Conservation (phyloP, 2,329 filamentous ascomycete species). For the Cladophialophora psammophila region DNA sequence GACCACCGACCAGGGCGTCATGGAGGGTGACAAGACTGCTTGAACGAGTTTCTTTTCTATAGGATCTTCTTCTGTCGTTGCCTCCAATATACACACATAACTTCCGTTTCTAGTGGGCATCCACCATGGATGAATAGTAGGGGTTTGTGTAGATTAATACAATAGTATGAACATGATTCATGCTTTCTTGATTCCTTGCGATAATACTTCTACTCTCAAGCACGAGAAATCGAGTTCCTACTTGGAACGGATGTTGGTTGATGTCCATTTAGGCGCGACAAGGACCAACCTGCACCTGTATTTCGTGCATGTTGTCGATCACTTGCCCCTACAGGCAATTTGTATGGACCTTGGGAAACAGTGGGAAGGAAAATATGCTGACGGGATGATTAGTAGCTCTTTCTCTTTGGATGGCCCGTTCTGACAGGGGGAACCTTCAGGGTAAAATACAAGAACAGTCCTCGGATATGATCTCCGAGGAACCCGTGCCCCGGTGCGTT, state of each 20-base stretch:
- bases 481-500: neutral
- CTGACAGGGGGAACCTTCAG: neutral
- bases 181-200: neutral
- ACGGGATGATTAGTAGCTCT: conserved; percentile 9
- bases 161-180: conserved; percentile 4
- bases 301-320: conserved; percentile 1
- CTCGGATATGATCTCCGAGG: conserved; percentile 14
- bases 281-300: neutral
- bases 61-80: conserved; percentile 3
- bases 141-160: conserved; percentile 18
- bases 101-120: conserved; percentile 3
- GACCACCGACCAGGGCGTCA: conserved; percentile 41
- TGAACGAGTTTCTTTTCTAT: neutral
- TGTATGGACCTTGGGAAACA: neutral
- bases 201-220: neutral
- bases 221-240: neutral
- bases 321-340: neutral
- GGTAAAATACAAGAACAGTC: neutral
- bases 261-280: conserved; percentile 1
- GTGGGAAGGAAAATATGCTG: neutral
- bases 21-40: conserved; percentile 19
- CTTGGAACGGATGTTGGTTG: neutral
- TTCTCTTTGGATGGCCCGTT: neutral
- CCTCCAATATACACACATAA: neutral
- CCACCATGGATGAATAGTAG: conserved; percentile 6